Evolutionary conservation across 345 rosid species (phyloP), one percentile per base, ranked within the genome.

Genomic region (Ceriops decandra): DNA sequence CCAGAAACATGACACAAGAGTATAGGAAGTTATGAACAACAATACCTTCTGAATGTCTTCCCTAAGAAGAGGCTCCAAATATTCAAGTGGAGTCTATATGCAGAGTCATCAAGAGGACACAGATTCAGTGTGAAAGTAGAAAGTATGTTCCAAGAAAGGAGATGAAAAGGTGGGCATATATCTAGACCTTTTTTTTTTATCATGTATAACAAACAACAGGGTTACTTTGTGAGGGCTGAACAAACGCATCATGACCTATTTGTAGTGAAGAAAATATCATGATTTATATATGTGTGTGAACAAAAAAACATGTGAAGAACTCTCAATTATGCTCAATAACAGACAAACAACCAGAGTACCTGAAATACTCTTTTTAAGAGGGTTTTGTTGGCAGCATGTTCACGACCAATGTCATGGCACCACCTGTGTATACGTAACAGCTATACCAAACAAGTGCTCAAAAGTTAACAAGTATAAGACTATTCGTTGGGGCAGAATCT

Each of bases 341-440:
- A 58, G 63, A 35, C 7, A 58, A 58, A 8, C 2, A 21, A 42
- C 11, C 2, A 38, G 7, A 38, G 61, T 58, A 78, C 81, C 77
- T 74, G 75, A 52, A 78, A 78, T 56, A 78, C 78, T 11, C 78
- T 74, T 59, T 78, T 78, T 15, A 78, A 52, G 67, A 78, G 81
- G 35, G 81, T 78, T 66, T 74, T 78, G 64, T 74, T 74, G 53
- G 81, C 77, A 57, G 81, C 81, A 64, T 78, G 75, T 54, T 78
- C 81, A 21, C 78, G 62, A 35, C 81, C 81, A 70, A 78, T 73
- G 65, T 78, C 81, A 57, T 78, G 91, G 83, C 93, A 90, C 96
- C 96, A 90, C 90, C 93, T 90, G 72, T 24, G 77, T 46, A 60
- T 46, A 73, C 68, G 65, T 64, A 70, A 60, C 46, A 63, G 63